Base-by-base conservation (phyloP, 2,329 filamentous ascomycete species). In the Phyllachora maydis region DNA sequence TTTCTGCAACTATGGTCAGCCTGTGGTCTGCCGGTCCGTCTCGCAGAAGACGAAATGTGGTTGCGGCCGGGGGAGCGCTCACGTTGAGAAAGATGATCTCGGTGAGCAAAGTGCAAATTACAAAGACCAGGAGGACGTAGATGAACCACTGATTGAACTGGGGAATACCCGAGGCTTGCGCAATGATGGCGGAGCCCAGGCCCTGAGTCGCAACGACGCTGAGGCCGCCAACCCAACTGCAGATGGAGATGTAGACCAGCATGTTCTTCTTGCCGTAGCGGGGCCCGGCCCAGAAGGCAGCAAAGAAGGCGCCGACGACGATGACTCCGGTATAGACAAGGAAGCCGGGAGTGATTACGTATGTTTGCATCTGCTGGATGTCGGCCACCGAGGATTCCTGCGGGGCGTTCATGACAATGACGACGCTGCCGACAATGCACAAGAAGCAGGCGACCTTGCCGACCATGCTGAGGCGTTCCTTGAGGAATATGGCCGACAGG, bases 61-160 rank as follows among this genome's bases (percentile, higher is more conserved):
- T 19, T 14, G 11, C 13, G 15, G 3, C 17, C 6, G 5, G 5
- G 18, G 14, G n/a, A 14, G 11, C 65, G 13, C 82, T 61, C 56
- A 90, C 85, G 45, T 98, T 98, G 19, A 98, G 58, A 44, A 75
- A 98, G 33, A 95, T 73, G 32, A 98, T 93, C 50, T 95, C 88
- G 0, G 81, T 91, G 36, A 95, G 36, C 8, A 98, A 55, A 0
- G 88, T 95, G n/a, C 55, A 51, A 32, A 95, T 60, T 24, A 95
- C 82, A 47, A 98, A 95, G 4, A 83, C 77, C 26, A 95, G 54
- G 16, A 95, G 52, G 4, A 95, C 72, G 49, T 92, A 98, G 18
- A 91, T 52, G 42, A 98, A 98, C 85, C 85, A 95, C 44, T 95
- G 69, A 45, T 93, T 92, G 50, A 92, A 95, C 56, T 98, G 83